Evolutionary conservation across 2,329 filamentous ascomycete genomes (phyloP).

Genomic region (Cladosporium sphaerospermum): DNA sequence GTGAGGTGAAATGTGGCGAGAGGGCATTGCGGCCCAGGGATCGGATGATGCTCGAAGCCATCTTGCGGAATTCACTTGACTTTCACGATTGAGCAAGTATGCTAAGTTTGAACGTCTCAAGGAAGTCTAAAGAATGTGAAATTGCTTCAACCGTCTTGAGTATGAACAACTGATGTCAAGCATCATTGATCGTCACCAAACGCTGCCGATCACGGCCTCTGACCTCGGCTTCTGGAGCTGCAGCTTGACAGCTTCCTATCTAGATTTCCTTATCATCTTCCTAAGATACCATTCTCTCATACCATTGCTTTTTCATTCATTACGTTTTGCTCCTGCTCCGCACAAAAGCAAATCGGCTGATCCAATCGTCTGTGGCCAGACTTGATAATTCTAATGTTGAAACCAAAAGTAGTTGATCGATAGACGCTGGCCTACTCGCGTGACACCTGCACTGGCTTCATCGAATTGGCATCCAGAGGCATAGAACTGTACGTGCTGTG

Average conservation of each 20-base stretch:
- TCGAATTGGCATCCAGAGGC: not conserved
- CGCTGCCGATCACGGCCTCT: not conserved
- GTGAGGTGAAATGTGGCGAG: not conserved
- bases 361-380: too few relatives aligned
- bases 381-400: too few relatives aligned
- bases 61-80: not conserved
- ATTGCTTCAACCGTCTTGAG: not conserved
- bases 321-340: too few relatives aligned
- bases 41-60: not conserved
- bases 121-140: too few relatives aligned
- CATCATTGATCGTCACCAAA: not conserved
- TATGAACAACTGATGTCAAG: too few relatives aligned
- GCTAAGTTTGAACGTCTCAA: too few relatives aligned
- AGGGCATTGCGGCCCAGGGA: not conserved
- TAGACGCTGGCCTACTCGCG: too few relatives aligned
- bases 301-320: too few relatives aligned
- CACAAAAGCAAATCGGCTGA: too few relatives aligned
- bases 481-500: not conserved
- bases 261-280: too few relatives aligned
- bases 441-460: too few relatives aligned
- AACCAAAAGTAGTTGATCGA: too few relatives aligned
- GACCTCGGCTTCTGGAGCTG: constrained; percentile 1
- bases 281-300: not conserved
- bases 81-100: not conserved
- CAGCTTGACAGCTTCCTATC: not conserved